Percentiles rank a stretch among this genome's conserved stretches.
Conservation (phyloP, 805 yeast genomes). For the Hanseniaspora nectarophila region DNA sequence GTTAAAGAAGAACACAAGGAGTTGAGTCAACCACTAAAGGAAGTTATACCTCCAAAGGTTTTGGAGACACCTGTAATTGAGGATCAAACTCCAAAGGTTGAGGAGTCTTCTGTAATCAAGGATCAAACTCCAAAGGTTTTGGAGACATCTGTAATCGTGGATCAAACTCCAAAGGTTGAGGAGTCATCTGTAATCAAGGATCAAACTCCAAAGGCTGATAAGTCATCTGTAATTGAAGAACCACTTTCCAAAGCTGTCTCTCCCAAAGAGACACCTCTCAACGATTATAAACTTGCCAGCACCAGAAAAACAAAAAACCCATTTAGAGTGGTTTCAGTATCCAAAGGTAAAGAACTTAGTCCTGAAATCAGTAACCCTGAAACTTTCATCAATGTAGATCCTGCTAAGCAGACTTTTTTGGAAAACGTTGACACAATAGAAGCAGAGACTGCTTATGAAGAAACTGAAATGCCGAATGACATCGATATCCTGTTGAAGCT, state of each 20-base stretch:
- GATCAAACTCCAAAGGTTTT: neutral
- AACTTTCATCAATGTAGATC: neutral
- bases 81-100: too few species aligned
- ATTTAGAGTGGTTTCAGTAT: constrained; percentile 28
- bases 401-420: neutral
- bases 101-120: too few species aligned
- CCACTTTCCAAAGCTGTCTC: neutral
- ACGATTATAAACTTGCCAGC: neutral
- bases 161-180: too few species aligned
- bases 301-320: constrained; percentile 19
- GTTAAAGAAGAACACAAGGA: neutral
- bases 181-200: too few species aligned
- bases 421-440: neutral
- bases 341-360: neutral
- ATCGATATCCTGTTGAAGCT: constrained; percentile 25
- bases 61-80: too few species aligned
- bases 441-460: neutral
- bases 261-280: neutral
- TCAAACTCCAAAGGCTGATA: neutral
- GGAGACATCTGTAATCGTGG: too few species aligned
- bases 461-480: constrained; percentile 14
- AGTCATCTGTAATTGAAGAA: neutral
- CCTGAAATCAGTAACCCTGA: neutral
- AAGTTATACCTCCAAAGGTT: neutral
- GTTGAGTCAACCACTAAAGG: too few species aligned